Conservation (phyloP, 805 yeast species). For the Spathaspora passalidarum region DNA sequence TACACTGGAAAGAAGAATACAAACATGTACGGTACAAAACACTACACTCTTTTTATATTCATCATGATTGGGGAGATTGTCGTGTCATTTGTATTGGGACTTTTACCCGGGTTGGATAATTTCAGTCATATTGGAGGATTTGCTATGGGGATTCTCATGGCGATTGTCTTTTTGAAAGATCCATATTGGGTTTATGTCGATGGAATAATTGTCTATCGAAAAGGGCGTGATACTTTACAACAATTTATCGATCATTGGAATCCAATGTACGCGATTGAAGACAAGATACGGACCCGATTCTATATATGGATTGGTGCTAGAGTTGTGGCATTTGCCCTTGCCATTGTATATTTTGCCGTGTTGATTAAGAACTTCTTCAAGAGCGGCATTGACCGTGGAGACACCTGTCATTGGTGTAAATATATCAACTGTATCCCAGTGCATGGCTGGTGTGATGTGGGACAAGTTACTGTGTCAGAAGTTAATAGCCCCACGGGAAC, state of each 20-base stretch:
- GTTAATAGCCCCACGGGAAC: conserved; percentile 4
- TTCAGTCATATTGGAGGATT: conserved; percentile 77
- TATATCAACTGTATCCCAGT: conserved; percentile 70
- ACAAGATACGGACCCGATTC: conserved; percentile 38
- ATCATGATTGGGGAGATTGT: conserved; percentile 56
- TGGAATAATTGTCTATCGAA: conserved; percentile 35
- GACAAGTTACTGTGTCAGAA: conserved; percentile 28
- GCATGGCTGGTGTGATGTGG: conserved; percentile 64
- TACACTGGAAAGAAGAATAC: conserved; percentile 50
- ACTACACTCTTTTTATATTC: conserved; percentile 44
- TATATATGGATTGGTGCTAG: conserved; percentile 54
- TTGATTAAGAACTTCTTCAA: conserved; percentile 47
- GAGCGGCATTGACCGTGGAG: conserved; percentile 5
- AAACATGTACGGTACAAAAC: conserved; percentile 42
- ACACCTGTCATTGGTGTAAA: conserved; percentile 65
- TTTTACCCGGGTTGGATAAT: conserved; percentile 72
- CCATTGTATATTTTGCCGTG: conserved; percentile 48
- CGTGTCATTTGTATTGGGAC: conserved; percentile 58
- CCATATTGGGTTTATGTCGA: conserved; percentile 48
- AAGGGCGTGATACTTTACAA: conserved; percentile 27
- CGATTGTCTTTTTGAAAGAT: conserved; percentile 50
- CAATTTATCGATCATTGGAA: conserved; percentile 38
- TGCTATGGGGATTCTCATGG: conserved; percentile 53
- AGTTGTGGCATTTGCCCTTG: conserved; percentile 39
- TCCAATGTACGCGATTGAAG: conserved; percentile 30